Evolutionary conservation across 1,284 basidiomycete species (phyloP).

Genomic region (Pisolithus thermaeus): DNA sequence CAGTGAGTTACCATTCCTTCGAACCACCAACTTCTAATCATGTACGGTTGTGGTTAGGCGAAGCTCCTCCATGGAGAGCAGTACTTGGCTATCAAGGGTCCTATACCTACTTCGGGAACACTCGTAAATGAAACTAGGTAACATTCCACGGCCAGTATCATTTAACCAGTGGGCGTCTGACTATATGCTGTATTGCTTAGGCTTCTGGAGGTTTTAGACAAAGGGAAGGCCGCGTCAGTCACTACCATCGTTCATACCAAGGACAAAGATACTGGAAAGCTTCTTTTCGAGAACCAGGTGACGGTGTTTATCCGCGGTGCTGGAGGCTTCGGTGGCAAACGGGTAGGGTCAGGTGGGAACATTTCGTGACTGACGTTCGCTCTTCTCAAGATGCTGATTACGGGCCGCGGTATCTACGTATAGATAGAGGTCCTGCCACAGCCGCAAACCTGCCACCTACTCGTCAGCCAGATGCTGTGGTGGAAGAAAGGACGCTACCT

Average conservation of each 20-base stretch:
- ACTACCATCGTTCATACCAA: slow-evolving; percentile 75
- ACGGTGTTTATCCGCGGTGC: slow-evolving; percentile 93
- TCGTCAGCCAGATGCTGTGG: slow-evolving; percentile 76
- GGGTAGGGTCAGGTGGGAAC: slow-evolving; percentile 63
- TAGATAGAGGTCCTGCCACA: slow-evolving; percentile 90
- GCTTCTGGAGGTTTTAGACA: slow-evolving; percentile 77
- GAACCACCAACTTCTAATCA: too few species aligned
- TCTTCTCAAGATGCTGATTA: not conserved
- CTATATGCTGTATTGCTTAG: slow-evolving; percentile 29
- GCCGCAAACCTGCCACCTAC: slow-evolving; percentile 82
- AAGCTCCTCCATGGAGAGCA: slow-evolving; percentile 99
- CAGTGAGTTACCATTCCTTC: slow-evolving; percentile 43
- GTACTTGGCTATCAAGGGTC: slow-evolving; percentile 83
- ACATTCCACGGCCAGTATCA: slow-evolving; percentile 13
- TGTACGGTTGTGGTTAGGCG: slow-evolving; percentile 41
- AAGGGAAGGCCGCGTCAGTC: slow-evolving; percentile 89
- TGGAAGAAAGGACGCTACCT: slow-evolving; percentile 80
- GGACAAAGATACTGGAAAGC: slow-evolving; percentile 72
- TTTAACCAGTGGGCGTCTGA: not conserved
- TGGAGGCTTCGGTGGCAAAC: slow-evolving; percentile 94
- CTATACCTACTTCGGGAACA: slow-evolving; percentile 85
- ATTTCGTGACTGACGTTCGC: not conserved
- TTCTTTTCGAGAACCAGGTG: slow-evolving; percentile 90
- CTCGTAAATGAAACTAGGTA: slow-evolving; percentile 77
- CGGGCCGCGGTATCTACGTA: not conserved